Percentiles rank a stretch among this genome's conserved stretches.
Evolutionary conservation across 495 filamentous ascomycete genomes (phyloP).

Genomic region (Haplographium delicatum): DNA sequence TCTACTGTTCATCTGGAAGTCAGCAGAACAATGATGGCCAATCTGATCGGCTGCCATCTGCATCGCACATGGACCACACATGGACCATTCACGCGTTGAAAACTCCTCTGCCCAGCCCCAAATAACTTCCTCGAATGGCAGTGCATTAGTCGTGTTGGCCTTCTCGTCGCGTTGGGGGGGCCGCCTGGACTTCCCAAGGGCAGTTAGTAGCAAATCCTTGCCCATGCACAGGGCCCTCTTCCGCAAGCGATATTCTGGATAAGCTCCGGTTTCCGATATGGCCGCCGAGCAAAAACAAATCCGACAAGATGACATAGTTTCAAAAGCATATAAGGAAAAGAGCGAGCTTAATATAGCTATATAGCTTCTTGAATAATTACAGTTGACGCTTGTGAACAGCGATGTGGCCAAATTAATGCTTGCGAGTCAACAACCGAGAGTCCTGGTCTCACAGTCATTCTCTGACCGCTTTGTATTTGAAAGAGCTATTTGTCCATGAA

Average conservation of each 20-base stretch:
- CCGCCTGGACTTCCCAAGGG: slow-evolving; percentile 2
- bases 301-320: too few species aligned
- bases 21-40: background rate
- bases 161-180: slow-evolving; percentile 1
- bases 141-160: background rate
- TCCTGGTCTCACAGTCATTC: too few species aligned
- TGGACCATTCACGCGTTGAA: background rate
- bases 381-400: too few species aligned
- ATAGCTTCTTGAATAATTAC: too few species aligned
- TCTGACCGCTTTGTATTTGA: too few species aligned
- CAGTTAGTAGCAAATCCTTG: background rate
- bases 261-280: background rate
- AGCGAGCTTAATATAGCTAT: too few species aligned
- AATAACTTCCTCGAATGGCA: background rate
- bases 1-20: background rate
- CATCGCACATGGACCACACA: background rate
- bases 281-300: too few species aligned
- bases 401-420: too few species aligned
- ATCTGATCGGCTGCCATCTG: background rate
- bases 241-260: background rate
- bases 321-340: too few species aligned
- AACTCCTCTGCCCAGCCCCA: background rate
- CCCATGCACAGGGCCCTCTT: slow-evolving; percentile 2
- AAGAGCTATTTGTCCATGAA: too few species aligned
- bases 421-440: too few species aligned